These are phyloP conservation scores for Erythrobasidium hasegawianum DNA, from an alignment of 1,284 basidiomycete genomes.

Conservation along the genomic window DNA sequence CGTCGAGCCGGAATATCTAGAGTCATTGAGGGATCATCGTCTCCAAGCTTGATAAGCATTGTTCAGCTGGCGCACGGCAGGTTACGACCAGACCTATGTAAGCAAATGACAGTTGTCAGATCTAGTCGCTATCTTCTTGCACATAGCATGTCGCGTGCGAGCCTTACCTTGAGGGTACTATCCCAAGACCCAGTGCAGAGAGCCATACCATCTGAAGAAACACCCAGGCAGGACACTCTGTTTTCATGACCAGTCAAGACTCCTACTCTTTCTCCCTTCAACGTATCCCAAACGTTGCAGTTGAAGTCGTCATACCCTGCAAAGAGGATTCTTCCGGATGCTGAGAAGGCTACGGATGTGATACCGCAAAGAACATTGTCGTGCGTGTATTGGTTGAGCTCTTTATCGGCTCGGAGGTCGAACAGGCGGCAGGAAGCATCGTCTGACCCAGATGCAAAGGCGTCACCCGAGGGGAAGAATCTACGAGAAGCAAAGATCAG, in stretches of 20 bases:
- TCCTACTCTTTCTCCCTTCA: constrained; percentile 95
- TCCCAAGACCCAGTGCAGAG: constrained; percentile 99
- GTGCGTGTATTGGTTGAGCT: constrained; percentile 93
- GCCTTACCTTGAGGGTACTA: constrained; percentile 85
- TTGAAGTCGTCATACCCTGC: constrained; percentile 99
- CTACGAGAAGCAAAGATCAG: constrained; percentile 51
- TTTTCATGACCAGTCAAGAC: constrained; percentile 97
- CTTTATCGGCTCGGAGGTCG: constrained; percentile 94
- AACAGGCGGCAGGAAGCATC: constrained; percentile 97
- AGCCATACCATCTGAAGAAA: constrained; percentile 93
- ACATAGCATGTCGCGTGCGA: no score
- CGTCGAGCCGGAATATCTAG: no score
- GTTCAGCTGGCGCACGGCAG: no score
- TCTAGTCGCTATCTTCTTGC: no score
- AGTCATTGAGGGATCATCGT: no score
- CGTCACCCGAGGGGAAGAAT: constrained; percentile 98
- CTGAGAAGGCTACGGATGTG: constrained; percentile 96
- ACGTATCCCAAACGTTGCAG: constrained; percentile 98
- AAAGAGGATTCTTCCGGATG: constrained; percentile 92
- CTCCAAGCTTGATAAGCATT: no score
- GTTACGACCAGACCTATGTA: constrained; percentile 1
- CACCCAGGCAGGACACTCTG: constrained; percentile 91
- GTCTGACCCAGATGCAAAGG: constrained; percentile 97
- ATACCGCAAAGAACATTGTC: constrained; percentile 98
- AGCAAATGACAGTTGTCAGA: not conserved